phyloP scores from a whole-genome alignment of 78 protist species.

The Dictyostelium citrinum region DNA sequence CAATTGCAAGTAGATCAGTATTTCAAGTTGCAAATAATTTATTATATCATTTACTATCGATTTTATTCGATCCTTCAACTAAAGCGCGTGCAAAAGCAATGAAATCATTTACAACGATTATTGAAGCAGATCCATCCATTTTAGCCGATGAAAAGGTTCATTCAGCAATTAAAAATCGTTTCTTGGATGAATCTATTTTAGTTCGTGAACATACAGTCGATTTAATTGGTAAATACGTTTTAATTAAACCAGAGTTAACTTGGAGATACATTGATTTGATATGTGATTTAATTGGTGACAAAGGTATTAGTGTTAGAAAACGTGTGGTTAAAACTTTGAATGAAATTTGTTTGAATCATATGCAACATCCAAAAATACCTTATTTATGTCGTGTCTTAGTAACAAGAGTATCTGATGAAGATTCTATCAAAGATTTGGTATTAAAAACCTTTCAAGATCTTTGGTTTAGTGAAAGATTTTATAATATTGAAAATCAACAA shows the following conservation, averaged over 20 bases:
- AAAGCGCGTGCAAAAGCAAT: slow-evolving; percentile 70
- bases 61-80: slow-evolving; percentile 35
- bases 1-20: background rate
- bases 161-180: slow-evolving; percentile 41
- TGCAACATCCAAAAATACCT: slow-evolving; percentile 56
- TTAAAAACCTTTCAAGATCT: slow-evolving; percentile 58
- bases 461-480: slow-evolving; percentile 48
- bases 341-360: slow-evolving; percentile 40
- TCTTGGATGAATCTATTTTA: slow-evolving; percentile 54
- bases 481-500: background rate
- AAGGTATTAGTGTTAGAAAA: slow-evolving; percentile 72
- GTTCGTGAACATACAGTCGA: slow-evolving; percentile 78
- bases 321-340: slow-evolving; percentile 62
- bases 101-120: slow-evolving; percentile 48
- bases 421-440: slow-evolving; percentile 31
- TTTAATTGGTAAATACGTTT: slow-evolving; percentile 53
- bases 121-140: slow-evolving; percentile 69
- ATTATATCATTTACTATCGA: slow-evolving; percentile 8
- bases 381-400: slow-evolving; percentile 24
- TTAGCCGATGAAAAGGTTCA: slow-evolving; percentile 59
- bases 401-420: slow-evolving; percentile 35
- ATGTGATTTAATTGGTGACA: slow-evolving; percentile 36
- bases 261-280: slow-evolving; percentile 51
- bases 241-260: slow-evolving; percentile 40
- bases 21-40: slow-evolving; percentile 10